Base-by-base conservation (phyloP, 2,329 filamentous ascomycete genomes). In the Arachnomyces sp. region DNA sequence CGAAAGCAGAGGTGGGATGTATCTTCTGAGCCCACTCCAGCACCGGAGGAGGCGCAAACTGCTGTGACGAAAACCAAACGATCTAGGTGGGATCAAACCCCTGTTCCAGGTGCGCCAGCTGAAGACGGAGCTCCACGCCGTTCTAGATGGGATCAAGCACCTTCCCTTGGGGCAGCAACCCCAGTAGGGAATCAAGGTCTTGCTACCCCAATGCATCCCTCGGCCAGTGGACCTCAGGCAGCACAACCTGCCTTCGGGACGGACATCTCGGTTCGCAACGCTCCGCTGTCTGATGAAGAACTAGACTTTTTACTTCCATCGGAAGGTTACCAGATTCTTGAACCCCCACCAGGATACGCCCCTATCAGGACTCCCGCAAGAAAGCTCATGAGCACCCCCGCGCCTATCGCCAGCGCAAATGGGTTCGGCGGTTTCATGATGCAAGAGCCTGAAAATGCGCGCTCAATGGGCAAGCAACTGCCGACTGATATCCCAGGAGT, bases 1-100 rank as follows among this genome's bases (percentile, higher is more conserved):
- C 79, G 89, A 56, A 95, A 94, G 74, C 87, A 93, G 72, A 79
- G 92, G 63, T 98, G 92, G 92, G 90, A 95, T 62, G 81, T 89
- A 14, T 71, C 80, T n/a, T 70, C 74, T 5, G 71, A 76, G 30
- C 64, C 68, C 4, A 65, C 70, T 4, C 71, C 76, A 29, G 70
- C 72, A 15, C 56, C 66, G 12, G 64, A 71, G 34, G 56, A 68
- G n/a, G 64, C 69, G n/a, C 58, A 70, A 16, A 54, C 68, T 30
- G 63, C 72, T 16, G 76, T 79, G 38, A 63, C 66, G 12, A 84
- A 86, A 63, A 55, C 70, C 2, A 92, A 89, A 61, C 78, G 84
- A 51, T 93, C 87, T 14, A 74, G 89, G 58, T 95, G 89, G 89
- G 89, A 94, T 55, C 78, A 90, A 58, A 79, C 85, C 25, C 84